These are phyloP conservation scores for Ramaria sp. DNA, from an alignment of 768 basidiomycete species.

Conservation along the genomic window DNA sequence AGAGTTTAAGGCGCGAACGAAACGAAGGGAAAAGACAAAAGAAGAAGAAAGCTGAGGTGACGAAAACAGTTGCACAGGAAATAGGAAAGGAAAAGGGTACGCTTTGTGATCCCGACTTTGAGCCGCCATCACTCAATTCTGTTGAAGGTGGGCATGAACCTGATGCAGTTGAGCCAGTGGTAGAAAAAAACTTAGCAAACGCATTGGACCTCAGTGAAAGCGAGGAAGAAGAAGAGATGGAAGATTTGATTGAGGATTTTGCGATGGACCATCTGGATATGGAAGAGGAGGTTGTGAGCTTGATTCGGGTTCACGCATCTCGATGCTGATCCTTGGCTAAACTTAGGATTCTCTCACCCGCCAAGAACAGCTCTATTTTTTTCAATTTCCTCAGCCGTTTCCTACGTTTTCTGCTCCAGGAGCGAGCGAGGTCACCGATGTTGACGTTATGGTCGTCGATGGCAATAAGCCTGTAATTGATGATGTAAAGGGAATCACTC, in stretches of 20 bases:
- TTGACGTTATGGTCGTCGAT: constrained; percentile 27
- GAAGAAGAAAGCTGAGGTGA: constrained; percentile 22
- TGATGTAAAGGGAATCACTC: constrained; percentile 10
- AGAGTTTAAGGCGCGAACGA: constrained; percentile 48
- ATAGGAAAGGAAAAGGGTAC: constrained; percentile 12
- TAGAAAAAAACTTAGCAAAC: constrained; percentile 35
- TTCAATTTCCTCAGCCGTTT: constrained; percentile 85
- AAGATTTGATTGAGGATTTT: constrained; percentile 69
- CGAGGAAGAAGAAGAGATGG: constrained; percentile 71
- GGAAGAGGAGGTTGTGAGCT: constrained; percentile 24
- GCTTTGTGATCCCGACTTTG: not conserved
- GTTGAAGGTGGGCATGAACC: not conserved
- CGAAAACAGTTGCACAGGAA: constrained; percentile 33
- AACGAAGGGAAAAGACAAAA: constrained; percentile 26
- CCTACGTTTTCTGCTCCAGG: constrained; percentile 47
- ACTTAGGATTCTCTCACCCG: constrained; percentile 37
- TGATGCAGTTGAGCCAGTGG: not conserved
- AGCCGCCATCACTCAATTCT: not conserved
- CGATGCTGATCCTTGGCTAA: constrained; percentile 1
- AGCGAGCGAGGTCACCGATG: constrained; percentile 3
- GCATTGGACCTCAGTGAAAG: constrained; percentile 64
- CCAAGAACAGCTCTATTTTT: constrained; percentile 71
- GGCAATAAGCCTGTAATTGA: constrained; percentile 9
- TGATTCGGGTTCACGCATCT: not conserved
- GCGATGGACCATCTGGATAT: constrained; percentile 25